Conservation (phyloP, 2,329 filamentous ascomycete species). For the Colletotrichum chrysophilum region DNA sequence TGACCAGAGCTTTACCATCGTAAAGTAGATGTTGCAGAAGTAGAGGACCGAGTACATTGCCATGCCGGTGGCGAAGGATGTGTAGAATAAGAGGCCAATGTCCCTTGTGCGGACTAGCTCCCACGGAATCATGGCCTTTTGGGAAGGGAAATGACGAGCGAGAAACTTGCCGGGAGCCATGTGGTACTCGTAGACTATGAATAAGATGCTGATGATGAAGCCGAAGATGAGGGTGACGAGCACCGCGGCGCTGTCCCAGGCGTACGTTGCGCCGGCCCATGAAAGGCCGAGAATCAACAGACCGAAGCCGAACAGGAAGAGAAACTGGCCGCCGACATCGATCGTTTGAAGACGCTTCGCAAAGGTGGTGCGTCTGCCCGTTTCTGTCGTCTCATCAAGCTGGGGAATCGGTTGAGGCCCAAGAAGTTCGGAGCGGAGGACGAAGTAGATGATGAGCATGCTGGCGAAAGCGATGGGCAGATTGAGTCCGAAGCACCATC, state of each 20-base stretch:
- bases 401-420: conserved; percentile 54
- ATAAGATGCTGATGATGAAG: conserved; percentile 41
- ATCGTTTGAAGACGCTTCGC: conserved; percentile 54
- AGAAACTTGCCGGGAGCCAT: conserved; percentile 55
- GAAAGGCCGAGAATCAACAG: conserved; percentile 60
- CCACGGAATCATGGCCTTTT: conserved; percentile 70
- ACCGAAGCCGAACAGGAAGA: conserved; percentile 61
- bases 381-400: conserved; percentile 42
- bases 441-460: conserved; percentile 57
- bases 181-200: conserved; percentile 58
- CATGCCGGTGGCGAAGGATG: conserved; percentile 66
- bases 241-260: conserved; percentile 55
- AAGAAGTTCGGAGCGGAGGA: conserved; percentile 64
- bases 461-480: conserved; percentile 59
- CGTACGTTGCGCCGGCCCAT: conserved; percentile 60
- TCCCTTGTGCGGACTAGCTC: conserved; percentile 62
- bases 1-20: conserved; percentile 51
- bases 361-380: conserved; percentile 38
- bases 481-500: conserved; percentile 71
- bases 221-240: conserved; percentile 54
- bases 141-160: conserved; percentile 52
- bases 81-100: conserved; percentile 63
- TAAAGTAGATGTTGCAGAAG: conserved; percentile 73
- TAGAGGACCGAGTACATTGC: conserved; percentile 63
- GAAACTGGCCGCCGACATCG: conserved; percentile 59